Base-by-base conservation (phyloP, 805 yeast genomes). In the Pichia cephalocereana region DNA sequence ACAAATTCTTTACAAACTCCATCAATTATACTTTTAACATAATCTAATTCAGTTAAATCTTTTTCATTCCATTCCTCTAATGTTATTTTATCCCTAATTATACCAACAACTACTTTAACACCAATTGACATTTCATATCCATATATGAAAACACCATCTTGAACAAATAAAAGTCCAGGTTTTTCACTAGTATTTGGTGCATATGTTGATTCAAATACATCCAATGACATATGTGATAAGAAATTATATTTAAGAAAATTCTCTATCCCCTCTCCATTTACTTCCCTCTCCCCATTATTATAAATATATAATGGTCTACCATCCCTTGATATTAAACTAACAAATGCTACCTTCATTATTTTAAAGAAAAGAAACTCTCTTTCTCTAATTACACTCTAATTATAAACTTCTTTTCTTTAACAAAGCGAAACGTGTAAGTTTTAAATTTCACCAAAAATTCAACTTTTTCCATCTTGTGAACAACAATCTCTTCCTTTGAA, bases 191-290 rank as follows among this genome's bases (percentile, higher is more conserved):
- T 31, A 9, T 70, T 52, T 0, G 80, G 78, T 31, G 64, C 64
- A 46, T 68, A 66, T 6, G 75, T 70, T 2, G 84, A 76, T 34
- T 80, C 70, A 57, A 83, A 81, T 19, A 82, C 74, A 61, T 83
- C 90, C 26, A 83, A 65, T 6, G 88, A 80, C 83, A 83, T 82
- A 59, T 83, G 87, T n/a, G 86, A 76, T 31, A 83, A 67, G 55
- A 83, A 83, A 57, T 83, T 81, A 65, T 79, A 82, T 55, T 82
- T 79, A 31, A 82, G 65, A 47, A 76, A 65, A 50, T 3, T 7
- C 8, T 15, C 37, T 5, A 34, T 15, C 3, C 17, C 37, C 4
- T 34, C 17, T 4, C 31, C 37, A 15, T 32, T 6, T 12, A 6
- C 37, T 8, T 15, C n/a, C 8, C n/a, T 12, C 37, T 34, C 37